Conservation (phyloP, 2,329 filamentous ascomycete genomes). For the Epichloe sp. region DNA sequence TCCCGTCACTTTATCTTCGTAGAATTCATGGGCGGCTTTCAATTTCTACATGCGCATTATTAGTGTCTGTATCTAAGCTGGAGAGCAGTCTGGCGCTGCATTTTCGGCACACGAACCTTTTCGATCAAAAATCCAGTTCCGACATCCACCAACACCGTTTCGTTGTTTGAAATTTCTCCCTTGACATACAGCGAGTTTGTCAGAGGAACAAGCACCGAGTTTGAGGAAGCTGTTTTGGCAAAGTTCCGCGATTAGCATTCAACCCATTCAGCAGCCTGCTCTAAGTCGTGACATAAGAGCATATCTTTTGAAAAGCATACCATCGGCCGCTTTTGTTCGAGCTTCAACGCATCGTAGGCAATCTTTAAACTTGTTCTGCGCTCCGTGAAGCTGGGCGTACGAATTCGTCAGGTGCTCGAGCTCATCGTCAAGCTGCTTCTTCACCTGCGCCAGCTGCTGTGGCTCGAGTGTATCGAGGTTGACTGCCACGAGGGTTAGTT, state of each 20-base stretch:
- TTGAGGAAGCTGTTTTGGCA: slow-evolving; percentile 15
- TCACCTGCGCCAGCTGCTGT: slow-evolving; percentile 79
- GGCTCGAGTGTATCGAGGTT: slow-evolving; percentile 63
- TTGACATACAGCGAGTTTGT: slow-evolving; percentile 92
- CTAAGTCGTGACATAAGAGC: background rate
- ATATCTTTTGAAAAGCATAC: slow-evolving; percentile 11
- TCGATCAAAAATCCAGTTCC: slow-evolving; percentile 92
- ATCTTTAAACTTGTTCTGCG: slow-evolving; percentile 84
- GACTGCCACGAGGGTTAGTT: slow-evolving; percentile 24
- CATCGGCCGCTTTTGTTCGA: slow-evolving; percentile 18
- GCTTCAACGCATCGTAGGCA: slow-evolving; percentile 65
- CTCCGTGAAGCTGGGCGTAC: slow-evolving; percentile 77
- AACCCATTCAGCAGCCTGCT: background rate
- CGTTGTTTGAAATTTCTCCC: slow-evolving; percentile 60
- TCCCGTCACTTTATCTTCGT: slow-evolving; percentile 42
- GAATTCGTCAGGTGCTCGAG: slow-evolving; percentile 87
- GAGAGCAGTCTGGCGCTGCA: background rate
- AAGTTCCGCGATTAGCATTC: background rate
- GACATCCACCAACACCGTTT: slow-evolving; percentile 78
- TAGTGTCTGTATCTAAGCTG: background rate
- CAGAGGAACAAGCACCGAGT: slow-evolving; percentile 74
- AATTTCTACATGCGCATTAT: slow-evolving; percentile 26
- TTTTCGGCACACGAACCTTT: slow-evolving; percentile 44
- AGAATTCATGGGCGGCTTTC: slow-evolving; percentile 42
- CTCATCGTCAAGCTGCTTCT: slow-evolving; percentile 93